Percentiles rank a stretch among this genome's conserved stretches.
phyloP scores from a whole-genome alignment of 2,329 filamentous ascomycete genomes.

The Cercospora sojina region DNA sequence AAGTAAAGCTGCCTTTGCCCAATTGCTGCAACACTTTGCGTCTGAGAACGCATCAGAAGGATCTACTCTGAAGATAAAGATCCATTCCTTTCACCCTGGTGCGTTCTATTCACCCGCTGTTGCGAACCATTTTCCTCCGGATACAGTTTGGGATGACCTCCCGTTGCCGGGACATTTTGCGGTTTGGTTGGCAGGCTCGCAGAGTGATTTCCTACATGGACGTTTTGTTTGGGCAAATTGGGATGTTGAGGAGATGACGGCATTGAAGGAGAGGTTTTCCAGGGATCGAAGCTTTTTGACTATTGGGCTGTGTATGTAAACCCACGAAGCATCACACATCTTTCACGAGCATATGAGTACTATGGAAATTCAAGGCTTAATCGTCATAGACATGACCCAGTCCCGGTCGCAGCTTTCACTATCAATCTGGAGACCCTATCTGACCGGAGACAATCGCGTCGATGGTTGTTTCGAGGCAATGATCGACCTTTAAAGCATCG shows the following conservation, averaged over 20 bases:
- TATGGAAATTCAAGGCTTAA: too few relatives aligned
- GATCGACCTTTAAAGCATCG: not conserved
- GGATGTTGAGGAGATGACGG: conserved; percentile 29
- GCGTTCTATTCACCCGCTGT: conserved; percentile 6
- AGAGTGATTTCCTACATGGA: conserved; percentile 44
- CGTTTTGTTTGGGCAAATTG: conserved; percentile 33
- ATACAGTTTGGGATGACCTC: conserved; percentile 23
- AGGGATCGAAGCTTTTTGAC: conserved; percentile 26
- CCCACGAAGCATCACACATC: too few relatives aligned
- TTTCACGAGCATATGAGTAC: too few relatives aligned
- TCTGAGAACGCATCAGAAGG: not conserved
- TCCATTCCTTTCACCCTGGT: conserved; percentile 22
- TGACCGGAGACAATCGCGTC: not conserved
- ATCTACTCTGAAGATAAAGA: not conserved
- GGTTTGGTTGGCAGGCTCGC: conserved; percentile 43
- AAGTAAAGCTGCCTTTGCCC: conserved; percentile 19
- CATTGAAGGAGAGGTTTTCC: conserved; percentile 10
- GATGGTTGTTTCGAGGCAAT: not conserved
- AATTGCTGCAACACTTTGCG: conserved; percentile 13
- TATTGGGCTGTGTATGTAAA: conserved; percentile 21
- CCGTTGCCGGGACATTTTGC: conserved; percentile 32
- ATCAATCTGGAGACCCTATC: not conserved
- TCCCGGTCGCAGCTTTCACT: not conserved
- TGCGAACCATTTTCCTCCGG: not conserved
- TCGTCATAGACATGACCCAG: too few relatives aligned